A percentile compares a stretch with the other conserved stretches of the same genome.
These are phyloP conservation scores for Marasmius oreades DNA, from an alignment of 1,284 basidiomycete species.

Conservation along the genomic window DNA sequence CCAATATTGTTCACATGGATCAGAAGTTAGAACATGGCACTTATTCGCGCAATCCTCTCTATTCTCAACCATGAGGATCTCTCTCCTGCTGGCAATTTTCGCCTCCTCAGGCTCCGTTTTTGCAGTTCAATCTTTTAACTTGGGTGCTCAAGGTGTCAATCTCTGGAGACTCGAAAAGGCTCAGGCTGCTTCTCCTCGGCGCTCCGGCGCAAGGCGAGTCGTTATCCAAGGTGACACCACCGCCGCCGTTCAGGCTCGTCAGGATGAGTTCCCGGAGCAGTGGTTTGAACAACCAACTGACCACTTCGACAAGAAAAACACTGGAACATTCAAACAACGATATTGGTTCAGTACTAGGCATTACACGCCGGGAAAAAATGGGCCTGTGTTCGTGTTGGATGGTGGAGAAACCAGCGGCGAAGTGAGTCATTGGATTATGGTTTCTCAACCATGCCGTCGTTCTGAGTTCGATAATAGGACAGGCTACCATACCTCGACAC, in stretches of 20 bases:
- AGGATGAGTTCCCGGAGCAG: constrained; percentile 46
- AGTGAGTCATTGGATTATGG: constrained; percentile 24
- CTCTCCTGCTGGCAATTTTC: background rate
- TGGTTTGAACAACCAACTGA: constrained; percentile 87
- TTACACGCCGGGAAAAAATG: constrained; percentile 68
- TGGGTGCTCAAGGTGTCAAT: constrained; percentile 47
- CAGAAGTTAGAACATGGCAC: background rate
- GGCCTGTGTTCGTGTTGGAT: constrained; percentile 80
- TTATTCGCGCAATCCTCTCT: background rate
- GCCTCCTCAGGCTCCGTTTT: constrained; percentile 1
- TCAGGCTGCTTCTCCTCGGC: constrained; percentile 10
- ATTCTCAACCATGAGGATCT: constrained; percentile 1
- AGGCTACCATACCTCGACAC: constrained; percentile 72
- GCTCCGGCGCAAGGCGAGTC: constrained; percentile 15
- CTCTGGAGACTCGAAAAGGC: constrained; percentile 38
- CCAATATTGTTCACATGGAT: background rate
- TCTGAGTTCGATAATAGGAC: constrained; percentile 29
- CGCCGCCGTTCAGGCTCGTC: constrained; percentile 9
- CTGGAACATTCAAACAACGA: constrained; percentile 63
- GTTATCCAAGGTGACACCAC: constrained; percentile 23
- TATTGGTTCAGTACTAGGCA: constrained; percentile 91
- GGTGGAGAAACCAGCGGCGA: constrained; percentile 83
- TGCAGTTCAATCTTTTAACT: constrained; percentile 10
- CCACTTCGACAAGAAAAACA: constrained; percentile 56
- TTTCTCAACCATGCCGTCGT: background rate